Percentiles rank a stretch among this genome's conserved stretches.
Evolutionary conservation across 1,284 basidiomycete species (phyloP).

Genomic region (Trametes hirsuta): DNA sequence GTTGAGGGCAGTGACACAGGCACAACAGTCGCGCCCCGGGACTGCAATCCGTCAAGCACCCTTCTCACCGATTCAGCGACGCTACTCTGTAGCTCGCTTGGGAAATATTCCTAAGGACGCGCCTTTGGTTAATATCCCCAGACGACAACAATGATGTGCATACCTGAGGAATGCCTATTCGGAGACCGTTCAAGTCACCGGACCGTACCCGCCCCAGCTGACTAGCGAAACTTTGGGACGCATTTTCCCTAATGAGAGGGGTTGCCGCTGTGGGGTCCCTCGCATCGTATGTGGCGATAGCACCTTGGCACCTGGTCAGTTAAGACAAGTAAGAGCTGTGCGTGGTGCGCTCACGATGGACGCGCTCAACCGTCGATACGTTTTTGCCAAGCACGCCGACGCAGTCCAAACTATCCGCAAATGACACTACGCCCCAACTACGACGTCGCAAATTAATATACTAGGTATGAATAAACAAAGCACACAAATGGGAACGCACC

Average conservation of each 20-base stretch:
- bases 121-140: neutral
- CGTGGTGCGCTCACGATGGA: conserved; percentile 61
- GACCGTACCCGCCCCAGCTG: conserved; percentile 20
- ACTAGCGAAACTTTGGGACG: conserved; percentile 23
- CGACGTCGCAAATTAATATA: neutral
- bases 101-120: conserved; percentile 77
- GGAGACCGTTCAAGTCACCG: conserved; percentile 44
- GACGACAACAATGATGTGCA: too few relatives aligned
- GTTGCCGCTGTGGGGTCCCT: conserved; percentile 81
- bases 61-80: conserved; percentile 52
- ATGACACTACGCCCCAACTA: conserved; percentile 91
- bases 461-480: neutral
- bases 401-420: conserved; percentile 94
- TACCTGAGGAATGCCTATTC: conserved; percentile 61
- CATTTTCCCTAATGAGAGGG: conserved; percentile 42
- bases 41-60: conserved; percentile 53
- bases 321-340: neutral
- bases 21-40: conserved; percentile 69
- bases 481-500: conserved; percentile 45
- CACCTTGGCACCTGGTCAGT: conserved; percentile 45
- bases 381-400: conserved; percentile 81
- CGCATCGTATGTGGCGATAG: conserved; percentile 66
- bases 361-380: conserved; percentile 50
- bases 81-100: conserved; percentile 61
- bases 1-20: conserved; percentile 83